A percentile compares a stretch with the other conserved stretches of the same genome.
These are phyloP conservation scores for Ascochyta fabae DNA, from an alignment of 2,329 filamentous ascomycete genomes.

Conservation along the genomic window DNA sequence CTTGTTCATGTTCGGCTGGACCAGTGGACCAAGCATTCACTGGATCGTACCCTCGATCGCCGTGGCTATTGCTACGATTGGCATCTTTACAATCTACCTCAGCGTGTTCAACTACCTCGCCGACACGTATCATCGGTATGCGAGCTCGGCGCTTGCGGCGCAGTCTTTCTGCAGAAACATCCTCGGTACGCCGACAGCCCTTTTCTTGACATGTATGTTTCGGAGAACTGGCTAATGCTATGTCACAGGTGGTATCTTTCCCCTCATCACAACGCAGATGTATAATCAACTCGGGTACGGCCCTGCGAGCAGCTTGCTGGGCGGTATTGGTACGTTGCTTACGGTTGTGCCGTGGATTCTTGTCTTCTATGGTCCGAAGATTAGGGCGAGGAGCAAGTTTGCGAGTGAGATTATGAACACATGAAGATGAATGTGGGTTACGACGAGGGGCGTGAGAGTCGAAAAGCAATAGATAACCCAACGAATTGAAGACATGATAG, in stretches of 20 bases:
- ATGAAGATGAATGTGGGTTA: background rate
- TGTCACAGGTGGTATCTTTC: conserved; percentile 70
- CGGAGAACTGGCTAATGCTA: background rate
- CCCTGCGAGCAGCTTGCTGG: conserved; percentile 75
- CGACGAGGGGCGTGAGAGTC: background rate
- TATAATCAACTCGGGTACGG: conserved; percentile 75
- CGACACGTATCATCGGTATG: conserved; percentile 84
- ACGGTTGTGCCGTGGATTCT: conserved; percentile 88
- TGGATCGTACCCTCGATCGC: conserved; percentile 77
- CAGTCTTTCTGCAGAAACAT: conserved; percentile 88
- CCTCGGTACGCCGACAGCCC: conserved; percentile 55
- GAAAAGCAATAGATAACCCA: background rate
- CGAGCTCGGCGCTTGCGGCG: conserved; percentile 83
- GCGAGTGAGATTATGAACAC: conserved; percentile 57
- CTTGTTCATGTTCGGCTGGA: conserved; percentile 82
- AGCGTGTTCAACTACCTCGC: conserved; percentile 93
- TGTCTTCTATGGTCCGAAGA: conserved; percentile 77
- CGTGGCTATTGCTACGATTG: conserved; percentile 79
- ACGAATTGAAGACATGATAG: background rate
- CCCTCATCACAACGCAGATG: conserved; percentile 75
- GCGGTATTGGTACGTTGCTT: conserved; percentile 70
- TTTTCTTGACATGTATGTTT: background rate
- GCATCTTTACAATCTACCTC: conserved; percentile 76
- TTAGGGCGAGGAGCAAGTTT: conserved; percentile 78
- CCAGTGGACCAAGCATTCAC: conserved; percentile 65